Evolutionary conservation across 2,329 filamentous ascomycete species (phyloP).

Genomic region (Beauveria bassiana): DNA sequence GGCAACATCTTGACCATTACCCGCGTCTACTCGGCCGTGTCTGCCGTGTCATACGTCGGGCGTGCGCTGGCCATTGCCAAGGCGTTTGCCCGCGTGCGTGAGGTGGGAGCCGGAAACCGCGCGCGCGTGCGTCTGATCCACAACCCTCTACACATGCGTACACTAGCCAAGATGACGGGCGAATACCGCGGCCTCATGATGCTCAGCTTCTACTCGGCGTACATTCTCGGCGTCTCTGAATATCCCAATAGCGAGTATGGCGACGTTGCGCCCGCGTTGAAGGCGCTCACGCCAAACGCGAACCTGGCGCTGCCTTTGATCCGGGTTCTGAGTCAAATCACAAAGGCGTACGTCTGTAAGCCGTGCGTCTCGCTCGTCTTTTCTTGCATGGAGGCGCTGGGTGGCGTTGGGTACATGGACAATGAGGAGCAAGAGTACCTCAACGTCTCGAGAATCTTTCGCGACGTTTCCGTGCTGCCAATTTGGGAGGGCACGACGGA

Average conservation of each 20-base stretch:
- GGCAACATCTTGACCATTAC: conserved; percentile 61
- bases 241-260: conserved; percentile 22
- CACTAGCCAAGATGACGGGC: conserved; percentile 46
- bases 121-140: conserved; percentile 40
- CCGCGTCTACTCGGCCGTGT: conserved; percentile 48
- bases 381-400: conserved; percentile 55
- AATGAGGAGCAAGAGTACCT: conserved; percentile 56
- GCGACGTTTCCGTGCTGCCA: conserved; percentile 55
- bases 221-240: conserved; percentile 48
- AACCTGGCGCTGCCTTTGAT: conserved; percentile 37
- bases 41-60: conserved; percentile 43
- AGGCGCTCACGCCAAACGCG: conserved; percentile 25
- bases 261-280: conserved; percentile 16
- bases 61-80: conserved; percentile 50
- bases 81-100: conserved; percentile 50
- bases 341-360: conserved; percentile 52
- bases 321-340: conserved; percentile 49
- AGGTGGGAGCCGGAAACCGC: conserved; percentile 37
- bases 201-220: conserved; percentile 45
- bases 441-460: conserved; percentile 58
- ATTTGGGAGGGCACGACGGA: conserved; percentile 72
- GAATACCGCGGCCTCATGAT: conserved; percentile 51
- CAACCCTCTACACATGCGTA: conserved; percentile 49
- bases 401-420: conserved; percentile 59
- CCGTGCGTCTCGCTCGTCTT: conserved; percentile 41